Conservation (phyloP, 371 early-diverging fungal species). For the Rhizopus delemar region DNA sequence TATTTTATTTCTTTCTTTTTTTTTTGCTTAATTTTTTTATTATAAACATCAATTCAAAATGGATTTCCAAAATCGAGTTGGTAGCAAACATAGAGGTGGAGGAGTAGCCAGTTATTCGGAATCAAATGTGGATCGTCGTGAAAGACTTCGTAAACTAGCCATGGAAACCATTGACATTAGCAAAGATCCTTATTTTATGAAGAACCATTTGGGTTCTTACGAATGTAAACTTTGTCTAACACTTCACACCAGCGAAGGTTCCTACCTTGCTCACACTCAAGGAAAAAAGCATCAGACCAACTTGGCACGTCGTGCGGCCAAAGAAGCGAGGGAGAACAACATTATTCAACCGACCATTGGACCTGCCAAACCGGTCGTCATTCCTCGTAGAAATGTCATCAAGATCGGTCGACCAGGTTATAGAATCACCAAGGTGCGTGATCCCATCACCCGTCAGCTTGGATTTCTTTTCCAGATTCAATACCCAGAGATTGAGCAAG, state of each 20-base stretch:
- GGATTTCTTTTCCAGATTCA: conserved; percentile 94
- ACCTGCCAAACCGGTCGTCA: conserved; percentile 48
- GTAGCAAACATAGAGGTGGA: conserved; percentile 90
- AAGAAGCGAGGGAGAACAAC: conserved; percentile 79
- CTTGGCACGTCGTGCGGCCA: conserved; percentile 89
- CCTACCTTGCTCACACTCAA: conserved; percentile 96
- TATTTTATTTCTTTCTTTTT: no score
- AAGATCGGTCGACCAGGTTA: conserved; percentile 99
- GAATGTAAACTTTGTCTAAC: conserved; percentile 97
- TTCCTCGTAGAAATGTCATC: conserved; percentile 66
- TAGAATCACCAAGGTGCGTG: conserved; percentile 91
- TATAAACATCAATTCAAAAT: conserved; percentile 27
- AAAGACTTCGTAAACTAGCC: conserved; percentile 93
- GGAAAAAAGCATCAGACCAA: conserved; percentile 99
- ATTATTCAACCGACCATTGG: conserved; percentile 56
- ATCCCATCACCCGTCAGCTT: conserved; percentile 83
- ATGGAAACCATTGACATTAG: conserved; percentile 96
- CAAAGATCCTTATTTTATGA: conserved; percentile 98
- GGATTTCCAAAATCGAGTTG: conserved; percentile 86
- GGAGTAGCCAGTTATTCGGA: conserved; percentile 86
- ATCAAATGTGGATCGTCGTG: conserved; percentile 90
- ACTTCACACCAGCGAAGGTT: conserved; percentile 94
- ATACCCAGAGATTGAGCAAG: conserved; percentile 85
- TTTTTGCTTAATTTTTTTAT: no score
- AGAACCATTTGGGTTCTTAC: conserved; percentile 96